phyloP scores from a whole-genome alignment of 768 basidiomycete genomes.

The Auriscalpium orientale region DNA sequence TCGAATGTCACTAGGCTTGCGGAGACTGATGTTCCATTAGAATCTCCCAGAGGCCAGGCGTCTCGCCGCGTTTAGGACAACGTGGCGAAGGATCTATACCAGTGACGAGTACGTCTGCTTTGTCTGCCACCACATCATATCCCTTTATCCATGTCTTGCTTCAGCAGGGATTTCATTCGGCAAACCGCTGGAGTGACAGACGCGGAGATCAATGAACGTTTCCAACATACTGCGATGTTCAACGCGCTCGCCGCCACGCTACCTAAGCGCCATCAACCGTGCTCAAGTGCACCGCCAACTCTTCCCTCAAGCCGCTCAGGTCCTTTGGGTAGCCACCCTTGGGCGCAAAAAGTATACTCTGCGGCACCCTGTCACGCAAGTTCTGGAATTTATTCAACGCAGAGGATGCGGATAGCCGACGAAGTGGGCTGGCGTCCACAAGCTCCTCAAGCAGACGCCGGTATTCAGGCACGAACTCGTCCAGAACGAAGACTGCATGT shows the following conservation, averaged over 20 bases:
- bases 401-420: too few species aligned
- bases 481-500: too few species aligned
- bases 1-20: background rate
- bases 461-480: too few species aligned
- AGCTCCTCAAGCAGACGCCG: too few species aligned
- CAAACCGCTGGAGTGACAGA: constrained; percentile 74
- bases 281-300: too few species aligned
- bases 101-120: constrained; percentile 64
- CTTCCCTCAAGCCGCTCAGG: too few species aligned
- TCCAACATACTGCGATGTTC: constrained; percentile 70
- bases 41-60: constrained; percentile 64
- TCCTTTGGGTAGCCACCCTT: too few species aligned
- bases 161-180: constrained; percentile 72
- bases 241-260: constrained; percentile 48
- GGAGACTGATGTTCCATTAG: constrained; percentile 25
- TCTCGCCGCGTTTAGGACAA: constrained; percentile 59
- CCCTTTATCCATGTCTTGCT: background rate
- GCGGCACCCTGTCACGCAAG: too few species aligned
- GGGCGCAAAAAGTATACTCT: too few species aligned
- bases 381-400: too few species aligned
- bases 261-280: constrained; percentile 31
- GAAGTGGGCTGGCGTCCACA: too few species aligned
- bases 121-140: background rate
- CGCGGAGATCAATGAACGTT: constrained; percentile 62
- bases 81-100: constrained; percentile 85